Evolutionary conservation across 1,139 yeast species (phyloP).

Genomic region (Geotrichum citri-aurantii): DNA sequence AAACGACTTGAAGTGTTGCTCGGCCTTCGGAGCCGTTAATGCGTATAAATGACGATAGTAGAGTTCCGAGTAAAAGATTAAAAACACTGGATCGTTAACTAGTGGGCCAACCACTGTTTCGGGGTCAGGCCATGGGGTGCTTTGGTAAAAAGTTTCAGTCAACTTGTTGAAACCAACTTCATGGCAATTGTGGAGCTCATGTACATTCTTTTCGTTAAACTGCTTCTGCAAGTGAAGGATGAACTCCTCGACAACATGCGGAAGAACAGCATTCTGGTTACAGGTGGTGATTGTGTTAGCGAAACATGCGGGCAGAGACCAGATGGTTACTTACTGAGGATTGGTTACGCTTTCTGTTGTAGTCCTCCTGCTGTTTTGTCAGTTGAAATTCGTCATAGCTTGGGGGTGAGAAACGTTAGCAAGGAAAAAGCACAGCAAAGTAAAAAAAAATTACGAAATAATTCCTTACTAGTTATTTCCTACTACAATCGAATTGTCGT

Average conservation of each 20-base stretch:
- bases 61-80: constrained; percentile 44
- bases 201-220: constrained; percentile 40
- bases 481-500: neutral
- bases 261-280: constrained; percentile 30
- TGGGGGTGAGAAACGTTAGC: neutral
- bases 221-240: constrained; percentile 42
- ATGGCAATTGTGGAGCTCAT: constrained; percentile 42
- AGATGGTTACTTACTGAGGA: constrained; percentile 10
- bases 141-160: constrained; percentile 42
- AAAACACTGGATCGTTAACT: constrained; percentile 43
- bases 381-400: constrained; percentile 33
- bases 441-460: neutral
- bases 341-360: constrained; percentile 28
- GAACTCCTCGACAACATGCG: constrained; percentile 43
- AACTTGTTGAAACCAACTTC: constrained; percentile 42
- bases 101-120: constrained; percentile 39
- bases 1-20: constrained; percentile 43
- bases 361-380: constrained; percentile 33
- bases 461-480: neutral
- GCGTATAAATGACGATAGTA: constrained; percentile 47
- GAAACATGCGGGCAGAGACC: neutral
- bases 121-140: constrained; percentile 45
- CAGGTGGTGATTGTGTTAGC: neutral
- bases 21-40: constrained; percentile 39
- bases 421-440: neutral